Evolutionary conservation across 2,329 filamentous ascomycete genomes (phyloP).

Genomic region (Mariannaea elegans): DNA sequence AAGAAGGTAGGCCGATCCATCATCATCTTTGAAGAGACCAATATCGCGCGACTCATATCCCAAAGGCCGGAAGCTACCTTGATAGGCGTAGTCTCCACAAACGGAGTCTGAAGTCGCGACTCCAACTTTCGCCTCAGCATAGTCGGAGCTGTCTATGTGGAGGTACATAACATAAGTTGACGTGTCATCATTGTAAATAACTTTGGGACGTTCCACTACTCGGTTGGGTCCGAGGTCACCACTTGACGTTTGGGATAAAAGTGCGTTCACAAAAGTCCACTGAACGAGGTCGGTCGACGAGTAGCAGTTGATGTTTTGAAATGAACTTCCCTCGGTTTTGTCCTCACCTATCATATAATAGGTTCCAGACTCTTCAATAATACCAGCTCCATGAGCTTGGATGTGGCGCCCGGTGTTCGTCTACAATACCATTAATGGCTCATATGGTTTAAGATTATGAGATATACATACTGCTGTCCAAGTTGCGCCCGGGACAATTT

Average conservation of each 20-base stretch:
- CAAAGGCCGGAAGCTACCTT: conserved; percentile 47
- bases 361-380: conserved; percentile 62
- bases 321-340: conserved; percentile 68
- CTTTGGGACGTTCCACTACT: conserved; percentile 73
- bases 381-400: conserved; percentile 72
- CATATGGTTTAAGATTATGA: rapidly evolving
- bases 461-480: conserved; percentile 52
- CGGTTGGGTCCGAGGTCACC: conserved; percentile 69
- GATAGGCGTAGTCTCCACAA: conserved; percentile 64
- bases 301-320: conserved; percentile 75
- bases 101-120: conserved; percentile 67
- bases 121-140: conserved; percentile 71
- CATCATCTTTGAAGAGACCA: conserved; percentile 68
- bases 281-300: conserved; percentile 68
- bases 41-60: conserved; percentile 61
- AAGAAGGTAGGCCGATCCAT: conserved; percentile 68
- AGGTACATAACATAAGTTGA: conserved; percentile 73
- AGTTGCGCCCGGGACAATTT: conserved; percentile 53
- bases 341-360: conserved; percentile 78
- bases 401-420: conserved; percentile 62
- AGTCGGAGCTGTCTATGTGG: conserved; percentile 70
- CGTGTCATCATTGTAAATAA: conserved; percentile 73
- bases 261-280: conserved; percentile 68
- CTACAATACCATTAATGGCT: conserved; percentile 29
- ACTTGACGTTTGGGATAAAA: conserved; percentile 59